These are phyloP conservation scores for Penicillium sumatraense DNA, from an alignment of 2,329 filamentous ascomycete species.

Conservation along the genomic window DNA sequence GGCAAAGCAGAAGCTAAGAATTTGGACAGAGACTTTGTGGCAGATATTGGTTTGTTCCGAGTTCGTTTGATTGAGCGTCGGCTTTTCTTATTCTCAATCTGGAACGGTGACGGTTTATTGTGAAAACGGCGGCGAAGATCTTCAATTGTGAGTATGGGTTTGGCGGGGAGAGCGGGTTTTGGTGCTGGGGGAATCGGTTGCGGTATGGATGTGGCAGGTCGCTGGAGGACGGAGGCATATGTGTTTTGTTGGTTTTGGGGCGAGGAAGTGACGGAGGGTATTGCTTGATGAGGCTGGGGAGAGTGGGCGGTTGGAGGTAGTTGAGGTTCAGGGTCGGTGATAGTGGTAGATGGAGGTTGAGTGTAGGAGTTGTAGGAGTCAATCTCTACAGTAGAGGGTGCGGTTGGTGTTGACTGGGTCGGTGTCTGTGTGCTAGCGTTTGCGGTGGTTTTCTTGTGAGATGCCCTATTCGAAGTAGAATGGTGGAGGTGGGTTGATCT, in stretches of 20 bases:
- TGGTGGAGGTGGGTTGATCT: conserved; percentile 1
- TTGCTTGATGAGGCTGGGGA: conserved; percentile 1
- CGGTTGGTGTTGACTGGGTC: background rate
- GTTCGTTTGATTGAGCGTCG: conserved; percentile 8
- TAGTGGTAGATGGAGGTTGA: background rate
- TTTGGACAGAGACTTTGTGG: conserved; percentile 16
- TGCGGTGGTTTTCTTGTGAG: conserved; percentile 3
- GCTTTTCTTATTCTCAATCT: conserved; percentile 10
- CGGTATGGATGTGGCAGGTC: background rate
- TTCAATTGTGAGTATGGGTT: conserved; percentile 16
- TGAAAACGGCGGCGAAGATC: conserved; percentile 17
- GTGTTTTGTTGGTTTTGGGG: conserved; percentile 9
- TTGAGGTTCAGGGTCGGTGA: conserved; percentile 6
- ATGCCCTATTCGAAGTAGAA: background rate
- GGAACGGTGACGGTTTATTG: conserved; percentile 19
- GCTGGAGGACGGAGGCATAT: conserved; percentile 13
- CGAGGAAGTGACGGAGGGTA: background rate
- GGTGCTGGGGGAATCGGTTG: background rate
- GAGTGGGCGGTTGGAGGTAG: background rate
- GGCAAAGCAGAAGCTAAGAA: conserved; percentile 17
- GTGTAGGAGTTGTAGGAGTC: background rate
- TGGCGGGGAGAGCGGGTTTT: conserved; percentile 1
- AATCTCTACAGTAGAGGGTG: background rate
- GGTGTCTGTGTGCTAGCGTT: background rate
- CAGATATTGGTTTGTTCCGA: conserved; percentile 9